phyloP scores from a whole-genome alignment of 1,139 yeast genomes.

The Nakaseomyces delphensis region DNA sequence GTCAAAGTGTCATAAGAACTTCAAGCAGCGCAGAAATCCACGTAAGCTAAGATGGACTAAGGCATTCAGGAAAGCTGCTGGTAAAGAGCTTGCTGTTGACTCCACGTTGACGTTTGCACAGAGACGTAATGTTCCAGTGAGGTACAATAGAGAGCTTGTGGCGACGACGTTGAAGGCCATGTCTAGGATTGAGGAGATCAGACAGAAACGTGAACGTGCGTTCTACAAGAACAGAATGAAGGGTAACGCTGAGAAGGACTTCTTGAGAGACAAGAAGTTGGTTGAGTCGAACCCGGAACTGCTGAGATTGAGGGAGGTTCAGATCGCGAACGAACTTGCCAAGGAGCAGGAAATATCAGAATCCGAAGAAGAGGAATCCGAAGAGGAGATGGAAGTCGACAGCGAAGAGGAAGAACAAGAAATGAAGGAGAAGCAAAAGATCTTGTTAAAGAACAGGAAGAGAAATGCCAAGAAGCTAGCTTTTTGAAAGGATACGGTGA shows the following conservation, averaged over 20 bases:
- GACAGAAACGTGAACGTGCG: conserved; percentile 94
- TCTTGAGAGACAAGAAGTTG: conserved; percentile 78
- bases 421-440: conserved; percentile 57
- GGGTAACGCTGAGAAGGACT: conserved; percentile 83
- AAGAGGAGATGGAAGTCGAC: conserved; percentile 38
- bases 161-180: conserved; percentile 90
- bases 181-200: conserved; percentile 92
- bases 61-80: conserved; percentile 98
- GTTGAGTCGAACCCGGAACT: conserved; percentile 84
- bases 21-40: conserved; percentile 98
- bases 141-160: conserved; percentile 94
- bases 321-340: conserved; percentile 72
- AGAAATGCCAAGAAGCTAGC: conserved; percentile 33
- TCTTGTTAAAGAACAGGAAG: conserved; percentile 65
- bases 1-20: conserved; percentile 94
- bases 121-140: conserved; percentile 94
- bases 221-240: conserved; percentile 99
- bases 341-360: conserved; percentile 49
- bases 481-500: too few species aligned
- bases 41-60: conserved; percentile 97
- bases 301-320: conserved; percentile 87
- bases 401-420: conserved; percentile 37
- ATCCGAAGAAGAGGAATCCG: conserved; percentile 41
- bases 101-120: conserved; percentile 93
- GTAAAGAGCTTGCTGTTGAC: conserved; percentile 96